These are phyloP conservation scores for Suhomyces tanzawaensis DNA, from an alignment of 805 yeast genomes.

Conservation along the genomic window DNA sequence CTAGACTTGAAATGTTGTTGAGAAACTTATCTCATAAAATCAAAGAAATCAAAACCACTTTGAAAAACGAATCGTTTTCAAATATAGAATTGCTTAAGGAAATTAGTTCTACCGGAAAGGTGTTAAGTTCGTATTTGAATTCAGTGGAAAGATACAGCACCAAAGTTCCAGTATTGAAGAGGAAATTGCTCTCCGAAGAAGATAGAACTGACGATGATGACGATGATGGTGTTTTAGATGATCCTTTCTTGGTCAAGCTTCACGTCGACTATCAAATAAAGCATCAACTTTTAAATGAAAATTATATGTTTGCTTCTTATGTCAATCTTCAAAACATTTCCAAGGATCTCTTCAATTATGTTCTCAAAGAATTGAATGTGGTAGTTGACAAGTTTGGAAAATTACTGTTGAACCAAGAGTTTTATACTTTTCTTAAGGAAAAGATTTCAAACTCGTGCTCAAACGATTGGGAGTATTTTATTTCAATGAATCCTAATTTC, in stretches of 20 bases:
- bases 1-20: constrained; percentile 34
- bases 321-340: constrained; percentile 42
- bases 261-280: constrained; percentile 40
- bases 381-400: constrained; percentile 35
- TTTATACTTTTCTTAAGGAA: constrained; percentile 24
- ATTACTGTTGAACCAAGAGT: constrained; percentile 20
- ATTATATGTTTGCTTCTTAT: constrained; percentile 41
- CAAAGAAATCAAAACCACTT: constrained; percentile 39
- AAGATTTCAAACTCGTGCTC: constrained; percentile 25
- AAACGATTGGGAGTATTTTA: constrained; percentile 39
- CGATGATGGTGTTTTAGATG: constrained; percentile 30
- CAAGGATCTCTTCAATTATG: constrained; percentile 35
- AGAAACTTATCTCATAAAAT: constrained; percentile 37
- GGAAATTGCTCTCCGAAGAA: constrained; percentile 17
- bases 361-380: constrained; percentile 34
- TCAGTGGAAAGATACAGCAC: constrained; percentile 34
- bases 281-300: constrained; percentile 40
- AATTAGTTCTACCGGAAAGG: constrained; percentile 59
- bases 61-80: constrained; percentile 42
- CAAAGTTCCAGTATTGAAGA: constrained; percentile 34
- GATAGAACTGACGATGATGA: constrained; percentile 22
- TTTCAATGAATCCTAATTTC: constrained; percentile 29
- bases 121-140: constrained; percentile 35
- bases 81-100: constrained; percentile 35
- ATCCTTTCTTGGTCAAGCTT: constrained; percentile 42